Base-by-base conservation (phyloP, 2,329 filamentous ascomycete species). In the Penicillium polonicum region DNA sequence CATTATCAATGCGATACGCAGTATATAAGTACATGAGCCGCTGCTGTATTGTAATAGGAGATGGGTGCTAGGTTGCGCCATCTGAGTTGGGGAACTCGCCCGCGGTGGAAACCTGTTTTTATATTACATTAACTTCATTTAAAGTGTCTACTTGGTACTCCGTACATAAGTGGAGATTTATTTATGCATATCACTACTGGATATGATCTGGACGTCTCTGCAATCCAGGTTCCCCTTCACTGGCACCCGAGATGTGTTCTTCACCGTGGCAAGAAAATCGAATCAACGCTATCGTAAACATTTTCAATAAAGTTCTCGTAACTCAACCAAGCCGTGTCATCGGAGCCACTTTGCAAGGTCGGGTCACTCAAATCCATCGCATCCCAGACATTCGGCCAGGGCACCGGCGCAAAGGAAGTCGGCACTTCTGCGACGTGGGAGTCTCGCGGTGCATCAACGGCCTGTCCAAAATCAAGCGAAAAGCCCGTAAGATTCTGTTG, bases 301-400 rank as follows among this genome's bases (percentile, higher is more conserved):
- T 68, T 69, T 1, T 63, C 67, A 9, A 72, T 65, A 39, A 72
- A 71, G 25, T 55, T 67, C 39, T 68, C 64, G 48, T 71, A 71
- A 29, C 62, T 70, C 29, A 62, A 43, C 69, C 69, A 72, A 1
- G 68, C 65, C 27, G 58, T 58, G 48, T 68, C 60, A 46, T 64
- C 53, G 10, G 48, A 43, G 6, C 54, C 43, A 12, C 29, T 42
- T 19, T 51, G 63, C 0, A 61, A 15, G 0, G 56, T 55, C 5
- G 58, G 27, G 15, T 51, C 48, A 2, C 43, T 57, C 27, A 62
- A 62, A 54, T 70, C 67, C 31, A 71, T 60, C 6, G 62, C 58
- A 39, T 70, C 68, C 67, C 69, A 70, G 8, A 69, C 62, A 55
- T 60, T 64, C 0, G 65, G 62, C 62, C 63, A 69, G 4, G 57